Conservation (phyloP, 1,284 basidiomycete genomes). For the Ganoderma multipileum region DNA sequence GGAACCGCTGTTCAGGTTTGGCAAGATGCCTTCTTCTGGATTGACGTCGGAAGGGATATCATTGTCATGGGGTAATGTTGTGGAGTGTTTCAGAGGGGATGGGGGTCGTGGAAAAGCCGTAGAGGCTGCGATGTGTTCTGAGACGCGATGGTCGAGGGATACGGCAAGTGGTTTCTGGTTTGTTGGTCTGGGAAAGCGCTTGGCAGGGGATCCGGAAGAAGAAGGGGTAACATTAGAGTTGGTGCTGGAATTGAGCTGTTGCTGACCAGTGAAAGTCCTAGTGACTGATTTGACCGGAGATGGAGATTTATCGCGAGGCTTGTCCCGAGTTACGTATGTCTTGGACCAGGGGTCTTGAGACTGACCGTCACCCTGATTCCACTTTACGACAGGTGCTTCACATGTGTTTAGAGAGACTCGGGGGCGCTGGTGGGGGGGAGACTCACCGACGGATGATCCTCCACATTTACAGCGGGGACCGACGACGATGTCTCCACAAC, state of each 20-base stretch:
- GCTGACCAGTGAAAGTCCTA: constrained; percentile 23
- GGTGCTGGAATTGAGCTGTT: constrained; percentile 10
- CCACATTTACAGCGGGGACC: constrained; percentile 78
- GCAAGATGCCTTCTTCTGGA: constrained; percentile 61
- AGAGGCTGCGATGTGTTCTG: constrained; percentile 61
- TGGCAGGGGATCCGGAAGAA: constrained; percentile 35
- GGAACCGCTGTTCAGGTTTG: constrained; percentile 60
- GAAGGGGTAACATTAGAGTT: constrained; percentile 12
- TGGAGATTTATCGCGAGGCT: constrained; percentile 54
- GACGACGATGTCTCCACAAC: constrained; percentile 80
- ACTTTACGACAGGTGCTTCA: constrained; percentile 72
- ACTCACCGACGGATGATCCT: constrained; percentile 72
- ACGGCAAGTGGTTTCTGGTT: constrained; percentile 37
- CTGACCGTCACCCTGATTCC: constrained; percentile 56
- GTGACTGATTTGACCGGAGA: constrained; percentile 41
- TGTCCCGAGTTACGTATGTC: constrained; percentile 69
- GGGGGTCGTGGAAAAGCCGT: constrained; percentile 54
- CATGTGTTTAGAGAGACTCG: constrained; percentile 13
- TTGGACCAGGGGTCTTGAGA: constrained; percentile 76
- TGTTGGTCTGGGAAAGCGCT: constrained; percentile 58
- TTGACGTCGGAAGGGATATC: constrained; percentile 44
- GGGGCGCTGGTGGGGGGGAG: neutral
- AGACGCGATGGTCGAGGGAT: constrained; percentile 54
- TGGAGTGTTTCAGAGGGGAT: constrained; percentile 60
- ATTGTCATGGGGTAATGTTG: constrained; percentile 49